Conservation (phyloP, 2,329 filamentous ascomycete species). For the Cytospora schulzeri region DNA sequence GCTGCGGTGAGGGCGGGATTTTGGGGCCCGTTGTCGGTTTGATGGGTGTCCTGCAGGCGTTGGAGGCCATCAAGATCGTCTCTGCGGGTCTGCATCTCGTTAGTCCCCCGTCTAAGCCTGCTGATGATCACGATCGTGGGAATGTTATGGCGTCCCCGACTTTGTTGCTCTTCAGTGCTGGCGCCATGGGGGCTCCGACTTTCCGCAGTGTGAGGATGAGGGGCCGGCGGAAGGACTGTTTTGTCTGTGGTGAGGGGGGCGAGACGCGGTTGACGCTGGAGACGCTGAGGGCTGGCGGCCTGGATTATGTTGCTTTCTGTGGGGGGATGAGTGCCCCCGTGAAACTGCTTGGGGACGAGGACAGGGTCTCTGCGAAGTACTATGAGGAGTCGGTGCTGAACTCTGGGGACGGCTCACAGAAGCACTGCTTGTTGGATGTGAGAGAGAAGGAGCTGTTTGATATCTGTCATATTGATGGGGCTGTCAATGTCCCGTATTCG, state of each 20-base stretch:
- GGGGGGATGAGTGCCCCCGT: slow-evolving; percentile 59
- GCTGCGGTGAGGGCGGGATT: slow-evolving; percentile 91
- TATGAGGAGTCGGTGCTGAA: slow-evolving; percentile 46
- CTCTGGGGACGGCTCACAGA: slow-evolving; percentile 15
- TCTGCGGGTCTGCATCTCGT: slow-evolving; percentile 39
- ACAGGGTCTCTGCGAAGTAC: slow-evolving; percentile 67
- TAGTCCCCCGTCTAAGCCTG: too few species aligned
- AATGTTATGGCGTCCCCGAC: slow-evolving; percentile 33
- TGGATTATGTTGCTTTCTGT: slow-evolving; percentile 88
- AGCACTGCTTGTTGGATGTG: slow-evolving; percentile 69
- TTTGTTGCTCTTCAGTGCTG: slow-evolving; percentile 52
- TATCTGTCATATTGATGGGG: slow-evolving; percentile 74
- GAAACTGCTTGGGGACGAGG: slow-evolving; percentile 58
- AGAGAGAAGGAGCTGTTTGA: slow-evolving; percentile 83
- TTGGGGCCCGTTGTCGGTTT: slow-evolving; percentile 88
- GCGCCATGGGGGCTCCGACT: slow-evolving; percentile 33
- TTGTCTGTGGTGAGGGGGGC: slow-evolving; percentile 69
- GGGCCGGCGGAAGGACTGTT: slow-evolving; percentile 68
- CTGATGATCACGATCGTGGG: slow-evolving; percentile 5
- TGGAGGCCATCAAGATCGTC: slow-evolving; percentile 87
- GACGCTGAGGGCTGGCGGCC: slow-evolving; percentile 62
- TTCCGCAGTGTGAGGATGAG: slow-evolving; percentile 80
- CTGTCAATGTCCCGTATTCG: slow-evolving; percentile 74
- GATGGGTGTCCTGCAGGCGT: slow-evolving; percentile 90
- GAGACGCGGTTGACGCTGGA: slow-evolving; percentile 59